Conservation (phyloP, 768 basidiomycete species). For the Serendipita sp. region DNA sequence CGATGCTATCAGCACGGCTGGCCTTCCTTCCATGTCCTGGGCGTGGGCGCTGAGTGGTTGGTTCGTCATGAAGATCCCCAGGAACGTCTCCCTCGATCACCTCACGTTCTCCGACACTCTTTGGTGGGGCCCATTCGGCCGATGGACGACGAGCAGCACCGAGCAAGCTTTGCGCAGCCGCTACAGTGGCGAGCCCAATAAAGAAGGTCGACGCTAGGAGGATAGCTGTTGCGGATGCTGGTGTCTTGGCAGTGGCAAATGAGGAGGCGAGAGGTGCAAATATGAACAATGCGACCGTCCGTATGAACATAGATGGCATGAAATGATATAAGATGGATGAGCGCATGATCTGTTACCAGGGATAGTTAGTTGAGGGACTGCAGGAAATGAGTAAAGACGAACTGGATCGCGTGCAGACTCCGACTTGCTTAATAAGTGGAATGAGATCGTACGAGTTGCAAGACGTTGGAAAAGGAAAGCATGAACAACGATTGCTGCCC, state of each 20-base stretch:
- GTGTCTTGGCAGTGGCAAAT: neutral
- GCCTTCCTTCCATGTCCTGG: neutral
- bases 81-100: neutral
- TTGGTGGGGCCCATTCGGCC: neutral
- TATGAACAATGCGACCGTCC: neutral
- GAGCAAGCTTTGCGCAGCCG: neutral
- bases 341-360: neutral
- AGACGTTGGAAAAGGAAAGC: neutral
- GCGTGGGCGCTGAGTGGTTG: neutral
- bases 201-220: neutral
- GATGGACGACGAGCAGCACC: neutral
- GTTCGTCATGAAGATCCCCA: neutral
- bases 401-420: neutral
- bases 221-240: neutral
- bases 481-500: conserved; percentile 1
- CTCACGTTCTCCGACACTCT: neutral
- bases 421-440: conserved; percentile 1
- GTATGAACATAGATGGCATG: neutral
- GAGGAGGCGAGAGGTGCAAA: neutral
- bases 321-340: neutral
- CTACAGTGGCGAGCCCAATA: neutral
- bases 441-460: neutral
- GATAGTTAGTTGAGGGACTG: neutral
- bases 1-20: neutral
- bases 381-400: neutral